Conservation (phyloP, 768 basidiomycete species). For the Boletus subparvulus region DNA sequence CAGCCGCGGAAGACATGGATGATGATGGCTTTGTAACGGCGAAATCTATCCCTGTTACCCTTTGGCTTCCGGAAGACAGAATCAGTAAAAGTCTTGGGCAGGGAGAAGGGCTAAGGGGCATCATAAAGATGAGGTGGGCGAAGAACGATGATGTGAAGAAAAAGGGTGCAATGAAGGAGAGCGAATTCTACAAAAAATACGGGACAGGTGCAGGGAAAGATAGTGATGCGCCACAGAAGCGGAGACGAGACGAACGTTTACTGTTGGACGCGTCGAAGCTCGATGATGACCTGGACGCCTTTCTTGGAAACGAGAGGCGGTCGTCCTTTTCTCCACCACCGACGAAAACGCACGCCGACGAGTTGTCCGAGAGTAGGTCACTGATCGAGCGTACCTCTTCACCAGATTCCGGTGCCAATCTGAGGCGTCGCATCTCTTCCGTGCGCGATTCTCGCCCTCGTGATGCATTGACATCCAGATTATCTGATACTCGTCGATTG, state of each 20-base stretch:
- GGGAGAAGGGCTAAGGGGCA: constrained; percentile 64
- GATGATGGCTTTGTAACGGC: constrained; percentile 60
- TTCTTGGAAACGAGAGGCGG: constrained; percentile 50
- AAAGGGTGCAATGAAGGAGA: constrained; percentile 67
- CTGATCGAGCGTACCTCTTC: constrained; percentile 56
- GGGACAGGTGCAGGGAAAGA: constrained; percentile 67
- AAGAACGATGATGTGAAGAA: constrained; percentile 70
- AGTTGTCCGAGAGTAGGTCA: constrained; percentile 53
- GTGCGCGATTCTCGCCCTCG: constrained; percentile 25
- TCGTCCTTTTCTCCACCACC: constrained; percentile 44
- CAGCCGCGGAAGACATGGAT: constrained; percentile 47
- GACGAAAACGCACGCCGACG: constrained; percentile 70
- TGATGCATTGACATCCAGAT: constrained; percentile 14
- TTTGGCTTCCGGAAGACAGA: constrained; percentile 81
- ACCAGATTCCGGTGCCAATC: constrained; percentile 40
- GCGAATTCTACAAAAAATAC: constrained; percentile 78
- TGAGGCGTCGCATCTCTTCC: constrained; percentile 47
- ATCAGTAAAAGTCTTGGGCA: constrained; percentile 71
- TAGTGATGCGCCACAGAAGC: constrained; percentile 38
- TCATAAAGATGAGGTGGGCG: constrained; percentile 77
- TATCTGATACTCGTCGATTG: constrained; percentile 17
- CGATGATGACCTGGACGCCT: constrained; percentile 70
- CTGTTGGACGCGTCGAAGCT: constrained; percentile 43
- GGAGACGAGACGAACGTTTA: constrained; percentile 36
- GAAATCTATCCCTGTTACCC: constrained; percentile 64